These are phyloP conservation scores for Xerocomus minutiporus DNA, from an alignment of 1,284 basidiomycete genomes.

Conservation along the genomic window DNA sequence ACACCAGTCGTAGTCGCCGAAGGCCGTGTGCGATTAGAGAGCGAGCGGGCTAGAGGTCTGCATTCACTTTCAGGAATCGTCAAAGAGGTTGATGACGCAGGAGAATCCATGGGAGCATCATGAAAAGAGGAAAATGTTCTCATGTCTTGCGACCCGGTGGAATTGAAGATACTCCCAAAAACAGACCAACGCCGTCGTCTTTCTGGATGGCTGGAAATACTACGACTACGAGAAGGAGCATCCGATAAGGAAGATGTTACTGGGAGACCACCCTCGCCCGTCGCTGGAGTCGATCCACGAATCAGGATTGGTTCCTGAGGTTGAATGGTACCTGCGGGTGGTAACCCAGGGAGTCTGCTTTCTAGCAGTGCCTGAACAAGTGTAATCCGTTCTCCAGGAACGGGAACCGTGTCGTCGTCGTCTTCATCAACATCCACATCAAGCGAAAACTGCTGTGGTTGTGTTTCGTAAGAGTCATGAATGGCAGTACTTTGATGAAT, in stretches of 20 bases:
- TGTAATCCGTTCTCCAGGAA: slow-evolving; percentile 52
- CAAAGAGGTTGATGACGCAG: slow-evolving; percentile 9
- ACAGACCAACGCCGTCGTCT: slow-evolving; percentile 42
- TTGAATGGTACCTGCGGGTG: slow-evolving; percentile 60
- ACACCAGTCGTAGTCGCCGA: slow-evolving; percentile 7
- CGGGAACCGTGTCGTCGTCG: slow-evolving; percentile 43
- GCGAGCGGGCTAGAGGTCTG: slow-evolving; percentile 24
- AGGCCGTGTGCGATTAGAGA: slow-evolving; percentile 20
- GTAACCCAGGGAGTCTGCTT: slow-evolving; percentile 68
- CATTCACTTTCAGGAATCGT: slow-evolving; percentile 15
- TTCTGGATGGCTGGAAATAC: slow-evolving; percentile 24
- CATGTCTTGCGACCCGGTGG: slow-evolving; percentile 23
- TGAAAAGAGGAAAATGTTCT: slow-evolving; percentile 24
- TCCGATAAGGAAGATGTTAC: slow-evolving; percentile 48
- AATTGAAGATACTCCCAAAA: slow-evolving; percentile 42
- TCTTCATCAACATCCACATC: slow-evolving; percentile 58
- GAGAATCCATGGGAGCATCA: slow-evolving; percentile 18
- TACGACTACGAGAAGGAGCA: slow-evolving; percentile 30
- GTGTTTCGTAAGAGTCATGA: slow-evolving; percentile 17
- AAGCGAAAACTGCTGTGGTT: slow-evolving; percentile 28
- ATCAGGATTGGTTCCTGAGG: slow-evolving; percentile 67
- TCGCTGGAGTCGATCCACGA: slow-evolving; percentile 35
- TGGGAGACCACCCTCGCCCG: slow-evolving; percentile 42
- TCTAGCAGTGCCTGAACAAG: slow-evolving; percentile 70
- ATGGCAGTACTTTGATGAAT: slow-evolving; percentile 13